Percentiles rank a stretch among this genome's conserved stretches.
Evolutionary conservation across 352 stramenopile genomes (phyloP).

Genomic region (Phytophthora cactorum): DNA sequence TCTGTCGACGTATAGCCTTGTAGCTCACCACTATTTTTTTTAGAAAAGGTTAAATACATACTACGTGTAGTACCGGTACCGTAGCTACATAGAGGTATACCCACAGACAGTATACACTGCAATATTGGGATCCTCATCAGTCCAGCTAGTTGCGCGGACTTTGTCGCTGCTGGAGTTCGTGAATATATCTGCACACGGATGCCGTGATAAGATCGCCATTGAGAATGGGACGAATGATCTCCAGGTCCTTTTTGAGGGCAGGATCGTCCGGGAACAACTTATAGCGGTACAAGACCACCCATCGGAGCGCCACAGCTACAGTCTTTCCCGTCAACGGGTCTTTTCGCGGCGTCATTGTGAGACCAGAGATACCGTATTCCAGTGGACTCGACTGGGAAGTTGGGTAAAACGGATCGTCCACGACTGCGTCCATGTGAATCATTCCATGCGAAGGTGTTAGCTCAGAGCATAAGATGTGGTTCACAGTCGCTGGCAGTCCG

Average conservation of each 20-base stretch:
- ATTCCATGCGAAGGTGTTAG: conserved; percentile 27
- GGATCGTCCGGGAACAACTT: conserved; percentile 32
- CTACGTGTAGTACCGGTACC: too few species aligned
- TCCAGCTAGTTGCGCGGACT: neutral
- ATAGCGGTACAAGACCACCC: conserved; percentile 37
- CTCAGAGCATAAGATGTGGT: conserved; percentile 35
- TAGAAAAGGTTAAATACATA: too few species aligned
- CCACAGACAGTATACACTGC: too few species aligned
- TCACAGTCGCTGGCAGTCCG: conserved; percentile 27
- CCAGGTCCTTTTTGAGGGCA: conserved; percentile 24
- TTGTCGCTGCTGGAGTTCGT: conserved; percentile 16
- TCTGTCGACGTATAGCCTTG: too few species aligned
- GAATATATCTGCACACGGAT: conserved; percentile 31
- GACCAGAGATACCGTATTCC: conserved; percentile 24
- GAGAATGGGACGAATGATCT: conserved; percentile 31
- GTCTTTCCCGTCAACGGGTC: conserved; percentile 16
- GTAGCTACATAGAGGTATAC: too few species aligned
- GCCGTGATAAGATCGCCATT: conserved; percentile 46
- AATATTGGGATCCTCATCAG: too few species aligned
- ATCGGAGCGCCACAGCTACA: conserved; percentile 30
- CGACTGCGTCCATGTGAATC: conserved; percentile 40
- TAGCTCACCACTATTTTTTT: too few species aligned
- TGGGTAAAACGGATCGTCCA: conserved; percentile 32
- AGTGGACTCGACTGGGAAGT: conserved; percentile 2
- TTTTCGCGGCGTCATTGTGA: conserved; percentile 28